These are phyloP conservation scores for Blastobotrys malaysiensis DNA, from an alignment of 1,139 yeast genomes.

Conservation along the genomic window DNA sequence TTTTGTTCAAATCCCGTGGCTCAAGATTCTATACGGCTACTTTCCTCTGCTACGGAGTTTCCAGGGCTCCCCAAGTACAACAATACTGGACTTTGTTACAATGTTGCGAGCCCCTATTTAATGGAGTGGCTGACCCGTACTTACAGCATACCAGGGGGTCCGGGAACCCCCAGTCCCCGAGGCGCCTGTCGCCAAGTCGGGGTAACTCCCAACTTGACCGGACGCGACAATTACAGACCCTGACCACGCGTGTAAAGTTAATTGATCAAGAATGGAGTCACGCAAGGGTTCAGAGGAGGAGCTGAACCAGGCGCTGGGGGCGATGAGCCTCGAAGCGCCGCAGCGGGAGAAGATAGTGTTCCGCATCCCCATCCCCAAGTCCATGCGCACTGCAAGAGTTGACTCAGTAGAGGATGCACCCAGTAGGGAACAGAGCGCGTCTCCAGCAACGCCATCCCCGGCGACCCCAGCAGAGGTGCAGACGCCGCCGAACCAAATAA, in stretches of 20 bases:
- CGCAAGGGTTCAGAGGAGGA: constrained; percentile 4
- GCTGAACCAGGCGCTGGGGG: constrained; percentile 5
- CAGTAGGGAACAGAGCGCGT: not conserved
- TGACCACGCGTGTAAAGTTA: not conserved
- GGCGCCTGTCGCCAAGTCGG: too few relatives aligned
- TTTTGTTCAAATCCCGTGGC: too few relatives aligned
- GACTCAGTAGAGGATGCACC: not conserved
- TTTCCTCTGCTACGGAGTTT: too few relatives aligned
- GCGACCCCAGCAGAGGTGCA: not conserved
- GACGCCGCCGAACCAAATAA: not conserved
- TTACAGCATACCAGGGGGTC: too few relatives aligned
- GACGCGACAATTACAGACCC: not conserved
- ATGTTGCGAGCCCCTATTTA: too few relatives aligned
- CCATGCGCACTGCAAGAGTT: not conserved
- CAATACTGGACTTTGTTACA: too few relatives aligned
- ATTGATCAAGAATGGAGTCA: not conserved
- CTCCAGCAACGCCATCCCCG: not conserved
- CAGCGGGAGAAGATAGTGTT: not conserved
- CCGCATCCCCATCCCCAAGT: not conserved
- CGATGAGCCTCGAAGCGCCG: constrained; percentile 3
- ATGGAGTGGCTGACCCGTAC: too few relatives aligned
- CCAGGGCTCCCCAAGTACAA: too few relatives aligned
- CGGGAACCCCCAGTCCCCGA: too few relatives aligned
- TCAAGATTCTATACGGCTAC: too few relatives aligned
- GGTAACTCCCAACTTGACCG: not conserved